A percentile compares a stretch with the other conserved stretches of the same genome.
phyloP scores from a whole-genome alignment of 1,284 basidiomycete genomes.

The Irpex sp. region DNA sequence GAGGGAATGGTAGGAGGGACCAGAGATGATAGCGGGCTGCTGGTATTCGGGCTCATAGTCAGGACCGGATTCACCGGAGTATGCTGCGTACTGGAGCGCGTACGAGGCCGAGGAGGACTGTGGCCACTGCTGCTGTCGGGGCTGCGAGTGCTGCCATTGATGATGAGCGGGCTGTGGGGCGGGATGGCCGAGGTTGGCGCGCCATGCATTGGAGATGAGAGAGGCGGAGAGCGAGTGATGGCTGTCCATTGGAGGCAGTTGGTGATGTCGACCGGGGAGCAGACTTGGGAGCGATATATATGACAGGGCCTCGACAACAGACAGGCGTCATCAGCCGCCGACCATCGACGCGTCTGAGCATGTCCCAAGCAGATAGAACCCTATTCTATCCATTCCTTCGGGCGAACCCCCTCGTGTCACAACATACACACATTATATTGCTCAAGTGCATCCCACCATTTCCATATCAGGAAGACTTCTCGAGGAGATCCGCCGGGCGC shows the following conservation, averaged over 20 bases:
- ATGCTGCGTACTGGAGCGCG: not conserved
- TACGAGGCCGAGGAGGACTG: not conserved
- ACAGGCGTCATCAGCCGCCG: no score
- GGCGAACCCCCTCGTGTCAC: not conserved
- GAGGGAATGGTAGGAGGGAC: conserved; percentile 1
- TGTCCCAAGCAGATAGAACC: no score
- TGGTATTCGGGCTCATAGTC: not conserved
- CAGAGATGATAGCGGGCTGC: not conserved
- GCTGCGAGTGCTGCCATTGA: not conserved
- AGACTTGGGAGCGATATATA: not conserved
- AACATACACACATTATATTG: not conserved
- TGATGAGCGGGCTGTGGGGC: not conserved
- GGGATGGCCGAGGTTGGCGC: not conserved
- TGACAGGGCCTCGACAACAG: not conserved
- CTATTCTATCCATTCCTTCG: no score
- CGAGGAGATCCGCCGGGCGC: not conserved
- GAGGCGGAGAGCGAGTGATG: not conserved
- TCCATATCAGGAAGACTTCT: not conserved
- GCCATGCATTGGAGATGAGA: not conserved
- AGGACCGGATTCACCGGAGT: not conserved
- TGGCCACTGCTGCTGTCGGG: not conserved
- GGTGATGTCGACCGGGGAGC: not conserved
- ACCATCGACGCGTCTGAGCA: no score
- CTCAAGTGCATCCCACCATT: not conserved
- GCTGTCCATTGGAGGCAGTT: not conserved